These are phyloP conservation scores for Venturia oleaginea DNA, from an alignment of 2,329 filamentous ascomycete species.

Conservation along the genomic window DNA sequence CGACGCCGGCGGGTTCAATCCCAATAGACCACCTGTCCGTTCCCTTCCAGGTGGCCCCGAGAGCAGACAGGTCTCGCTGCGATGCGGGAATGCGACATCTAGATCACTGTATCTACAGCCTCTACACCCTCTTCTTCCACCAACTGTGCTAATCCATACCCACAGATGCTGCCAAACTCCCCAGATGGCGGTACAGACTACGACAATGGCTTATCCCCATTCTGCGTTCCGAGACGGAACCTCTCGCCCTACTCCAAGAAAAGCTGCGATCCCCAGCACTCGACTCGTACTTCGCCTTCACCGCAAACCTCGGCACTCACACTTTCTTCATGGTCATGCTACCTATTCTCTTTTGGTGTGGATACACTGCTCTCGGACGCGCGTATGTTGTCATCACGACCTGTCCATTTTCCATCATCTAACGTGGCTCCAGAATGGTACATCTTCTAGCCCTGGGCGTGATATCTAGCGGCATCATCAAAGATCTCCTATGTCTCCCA, in stretches of 20 bases:
- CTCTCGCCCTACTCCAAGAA: slow-evolving; percentile 79
- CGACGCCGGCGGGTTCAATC: slow-evolving; percentile 6
- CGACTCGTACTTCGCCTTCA: slow-evolving; percentile 94
- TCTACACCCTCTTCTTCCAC: background rate
- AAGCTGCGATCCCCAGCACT: slow-evolving; percentile 71
- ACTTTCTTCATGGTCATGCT: slow-evolving; percentile 97
- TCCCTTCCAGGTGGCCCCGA: background rate
- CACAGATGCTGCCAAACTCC: slow-evolving; percentile 72
- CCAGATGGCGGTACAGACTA: slow-evolving; percentile 77
- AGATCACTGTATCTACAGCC: slow-evolving; percentile 43
- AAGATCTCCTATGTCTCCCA: slow-evolving; percentile 87
- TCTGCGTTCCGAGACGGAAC: slow-evolving; percentile 89
- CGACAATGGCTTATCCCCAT: slow-evolving; percentile 77
- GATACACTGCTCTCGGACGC: slow-evolving; percentile 74
- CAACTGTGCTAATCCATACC: background rate
- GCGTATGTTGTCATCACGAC: slow-evolving; percentile 51
- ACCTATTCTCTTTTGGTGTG: slow-evolving; percentile 95
- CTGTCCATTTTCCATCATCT: background rate
- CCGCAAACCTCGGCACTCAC: slow-evolving; percentile 92
- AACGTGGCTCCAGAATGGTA: slow-evolving; percentile 25
- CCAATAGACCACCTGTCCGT: background rate
- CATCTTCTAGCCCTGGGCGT: slow-evolving; percentile 60
- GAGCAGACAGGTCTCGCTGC: slow-evolving; percentile 12
- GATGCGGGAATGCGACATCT: slow-evolving; percentile 75
- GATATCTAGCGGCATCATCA: slow-evolving; percentile 73